A percentile compares a stretch with the other conserved stretches of the same genome.
Evolutionary conservation across 805 yeast species (phyloP).

Genomic region (Nakazawaea anatomiae): DNA sequence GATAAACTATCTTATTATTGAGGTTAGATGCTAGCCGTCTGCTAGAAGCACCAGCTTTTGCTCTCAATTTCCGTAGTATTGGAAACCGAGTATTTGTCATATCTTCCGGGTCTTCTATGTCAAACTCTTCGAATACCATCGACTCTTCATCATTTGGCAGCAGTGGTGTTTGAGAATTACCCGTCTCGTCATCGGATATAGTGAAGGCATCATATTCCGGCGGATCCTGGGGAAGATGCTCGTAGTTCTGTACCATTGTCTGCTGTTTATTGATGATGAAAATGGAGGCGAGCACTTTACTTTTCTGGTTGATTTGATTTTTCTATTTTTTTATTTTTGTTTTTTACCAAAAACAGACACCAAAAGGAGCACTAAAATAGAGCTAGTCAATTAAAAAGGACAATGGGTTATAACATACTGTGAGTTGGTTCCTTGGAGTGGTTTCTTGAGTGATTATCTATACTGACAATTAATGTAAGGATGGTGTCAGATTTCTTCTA

Average conservation of each 20-base stretch:
- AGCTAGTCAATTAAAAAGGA: background rate
- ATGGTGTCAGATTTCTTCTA: constrained; percentile 97
- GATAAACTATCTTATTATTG: constrained; percentile 32
- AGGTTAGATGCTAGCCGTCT: constrained; percentile 30
- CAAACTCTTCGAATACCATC: constrained; percentile 31
- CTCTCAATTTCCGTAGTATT: background rate
- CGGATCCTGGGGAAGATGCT: constrained; percentile 8
- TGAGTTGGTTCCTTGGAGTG: background rate
- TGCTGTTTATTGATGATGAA: background rate
- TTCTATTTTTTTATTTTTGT: background rate
- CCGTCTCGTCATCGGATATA: constrained; percentile 6
- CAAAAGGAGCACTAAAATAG: background rate
- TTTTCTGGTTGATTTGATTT: background rate
- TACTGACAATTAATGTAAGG: constrained; percentile 5
- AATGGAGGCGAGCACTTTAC: background rate
- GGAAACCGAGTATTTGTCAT: background rate
- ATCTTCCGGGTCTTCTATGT: constrained; percentile 32
- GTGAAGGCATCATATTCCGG: constrained; percentile 9
- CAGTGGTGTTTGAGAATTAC: background rate
- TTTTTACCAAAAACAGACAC: background rate
- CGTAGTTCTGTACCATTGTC: background rate
- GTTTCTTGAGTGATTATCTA: background rate
- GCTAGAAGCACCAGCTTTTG: constrained; percentile 25
- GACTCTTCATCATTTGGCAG: background rate
- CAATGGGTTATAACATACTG: constrained; percentile 10